A percentile compares a stretch with the other conserved stretches of the same genome.
phyloP scores from a whole-genome alignment of 2,329 filamentous ascomycete species.

The Trichophyton equinum region DNA sequence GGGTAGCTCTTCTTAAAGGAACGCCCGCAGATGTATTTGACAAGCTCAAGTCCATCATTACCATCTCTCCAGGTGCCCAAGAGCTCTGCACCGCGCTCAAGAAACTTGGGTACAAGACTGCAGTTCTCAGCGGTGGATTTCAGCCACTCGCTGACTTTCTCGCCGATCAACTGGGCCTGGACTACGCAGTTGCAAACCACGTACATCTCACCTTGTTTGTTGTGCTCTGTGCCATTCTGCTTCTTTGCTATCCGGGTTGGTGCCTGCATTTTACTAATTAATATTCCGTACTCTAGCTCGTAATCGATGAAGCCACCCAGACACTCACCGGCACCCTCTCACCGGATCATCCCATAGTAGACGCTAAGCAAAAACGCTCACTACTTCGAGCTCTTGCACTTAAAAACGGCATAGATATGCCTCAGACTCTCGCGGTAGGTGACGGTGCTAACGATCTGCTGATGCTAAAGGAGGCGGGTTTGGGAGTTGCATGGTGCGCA shows the following conservation, averaged over 20 bases:
- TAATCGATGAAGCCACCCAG: conserved; percentile 35
- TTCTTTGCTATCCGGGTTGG: neutral
- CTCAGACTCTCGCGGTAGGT: conserved; percentile 47
- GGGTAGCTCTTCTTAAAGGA: conserved; percentile 69
- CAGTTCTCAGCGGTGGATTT: conserved; percentile 87
- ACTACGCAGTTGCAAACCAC: conserved; percentile 82
- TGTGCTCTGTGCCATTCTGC: neutral
- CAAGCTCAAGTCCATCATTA: conserved; percentile 59
- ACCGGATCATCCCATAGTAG: conserved; percentile 43
- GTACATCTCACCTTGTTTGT: conserved; percentile 29
- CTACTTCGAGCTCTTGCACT: conserved; percentile 44
- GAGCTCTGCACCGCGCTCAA: conserved; percentile 64
- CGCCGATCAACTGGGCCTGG: conserved; percentile 64
- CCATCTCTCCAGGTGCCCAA: conserved; percentile 67
- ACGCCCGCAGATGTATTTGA: conserved; percentile 69
- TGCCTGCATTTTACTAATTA: conserved; percentile 1
- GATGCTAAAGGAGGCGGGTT: conserved; percentile 50
- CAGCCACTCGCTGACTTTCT: conserved; percentile 80
- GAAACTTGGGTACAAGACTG: conserved; percentile 69
- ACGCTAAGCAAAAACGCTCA: conserved; percentile 45
- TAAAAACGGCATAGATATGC: conserved; percentile 41
- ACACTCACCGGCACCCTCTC: conserved; percentile 47
- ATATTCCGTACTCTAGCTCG: conserved; percentile 26
- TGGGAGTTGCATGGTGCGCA: conserved; percentile 52
- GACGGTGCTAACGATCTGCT: conserved; percentile 54